Conservation (phyloP, 1,284 basidiomycete species). For the Trametes polyzona region DNA sequence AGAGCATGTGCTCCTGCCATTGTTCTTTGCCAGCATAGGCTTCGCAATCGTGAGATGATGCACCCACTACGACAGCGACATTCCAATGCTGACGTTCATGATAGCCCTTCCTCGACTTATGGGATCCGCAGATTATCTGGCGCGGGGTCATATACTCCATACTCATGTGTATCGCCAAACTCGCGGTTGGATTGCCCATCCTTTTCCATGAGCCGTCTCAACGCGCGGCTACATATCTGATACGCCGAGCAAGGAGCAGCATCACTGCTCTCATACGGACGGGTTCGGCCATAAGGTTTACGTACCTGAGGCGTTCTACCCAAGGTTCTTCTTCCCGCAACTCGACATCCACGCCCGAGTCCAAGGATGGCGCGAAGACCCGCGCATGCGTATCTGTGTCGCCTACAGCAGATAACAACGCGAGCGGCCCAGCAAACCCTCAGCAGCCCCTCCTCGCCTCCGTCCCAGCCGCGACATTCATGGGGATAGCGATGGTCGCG, state of each 20-base stretch:
- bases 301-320: too few relatives aligned
- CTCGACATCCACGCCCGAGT: too few relatives aligned
- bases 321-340: too few relatives aligned
- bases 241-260: neutral
- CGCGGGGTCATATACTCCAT: constrained; percentile 50
- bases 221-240: neutral
- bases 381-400: neutral
- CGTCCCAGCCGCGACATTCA: constrained; percentile 28
- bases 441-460: neutral
- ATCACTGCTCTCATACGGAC: too few relatives aligned
- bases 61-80: neutral
- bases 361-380: neutral
- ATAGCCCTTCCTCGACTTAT: constrained; percentile 53
- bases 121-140: constrained; percentile 50
- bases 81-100: neutral
- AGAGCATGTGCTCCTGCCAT: constrained; percentile 46
- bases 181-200: constrained; percentile 32
- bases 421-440: neutral
- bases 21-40: constrained; percentile 61
- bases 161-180: constrained; percentile 53
- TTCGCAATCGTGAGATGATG: constrained; percentile 45
- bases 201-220: constrained; percentile 15
- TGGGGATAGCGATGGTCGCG: constrained; percentile 50
- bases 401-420: neutral
- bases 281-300: too few relatives aligned